phyloP scores from a whole-genome alignment of 305 asterid species.

The Petunia hybrid region DNA sequence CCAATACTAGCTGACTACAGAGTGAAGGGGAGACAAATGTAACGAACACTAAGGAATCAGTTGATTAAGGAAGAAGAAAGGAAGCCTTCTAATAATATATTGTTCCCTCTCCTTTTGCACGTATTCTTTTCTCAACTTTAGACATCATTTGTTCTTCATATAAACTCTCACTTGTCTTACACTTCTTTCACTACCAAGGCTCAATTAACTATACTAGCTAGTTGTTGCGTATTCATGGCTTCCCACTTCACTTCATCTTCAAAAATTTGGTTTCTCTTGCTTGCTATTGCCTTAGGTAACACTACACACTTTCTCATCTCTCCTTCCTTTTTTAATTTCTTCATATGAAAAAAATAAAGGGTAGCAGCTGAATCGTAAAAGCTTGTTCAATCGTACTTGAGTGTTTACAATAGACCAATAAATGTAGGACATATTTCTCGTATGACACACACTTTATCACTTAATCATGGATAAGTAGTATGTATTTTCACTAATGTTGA shows the following conservation, averaged over 20 bases:
- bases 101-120: slow-evolving; percentile 45
- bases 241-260: slow-evolving; percentile 29
- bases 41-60: slow-evolving; percentile 52
- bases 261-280: slow-evolving; percentile 38
- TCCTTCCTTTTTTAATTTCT: neutral
- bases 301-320: neutral
- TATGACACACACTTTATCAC: too few relatives aligned
- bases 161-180: slow-evolving; percentile 13
- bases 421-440: too few relatives aligned
- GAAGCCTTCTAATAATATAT: slow-evolving; percentile 49
- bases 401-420: too few relatives aligned
- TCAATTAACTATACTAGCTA: neutral
- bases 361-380: too few relatives aligned
- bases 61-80: slow-evolving; percentile 58
- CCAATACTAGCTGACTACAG: neutral
- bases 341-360: neutral
- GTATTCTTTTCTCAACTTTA: slow-evolving; percentile 51
- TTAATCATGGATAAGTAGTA: too few relatives aligned
- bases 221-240: slow-evolving; percentile 39
- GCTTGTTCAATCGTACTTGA: too few relatives aligned
- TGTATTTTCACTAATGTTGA: too few relatives aligned
- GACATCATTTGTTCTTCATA: slow-evolving; percentile 13
- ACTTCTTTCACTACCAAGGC: neutral
- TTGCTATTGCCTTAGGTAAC: slow-evolving; percentile 56
- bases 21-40: slow-evolving; percentile 25